A percentile compares a stretch with the other conserved stretches of the same genome.
These are phyloP conservation scores for Luffa acutangula DNA, from an alignment of 306 rosid genomes.

Conservation along the genomic window DNA sequence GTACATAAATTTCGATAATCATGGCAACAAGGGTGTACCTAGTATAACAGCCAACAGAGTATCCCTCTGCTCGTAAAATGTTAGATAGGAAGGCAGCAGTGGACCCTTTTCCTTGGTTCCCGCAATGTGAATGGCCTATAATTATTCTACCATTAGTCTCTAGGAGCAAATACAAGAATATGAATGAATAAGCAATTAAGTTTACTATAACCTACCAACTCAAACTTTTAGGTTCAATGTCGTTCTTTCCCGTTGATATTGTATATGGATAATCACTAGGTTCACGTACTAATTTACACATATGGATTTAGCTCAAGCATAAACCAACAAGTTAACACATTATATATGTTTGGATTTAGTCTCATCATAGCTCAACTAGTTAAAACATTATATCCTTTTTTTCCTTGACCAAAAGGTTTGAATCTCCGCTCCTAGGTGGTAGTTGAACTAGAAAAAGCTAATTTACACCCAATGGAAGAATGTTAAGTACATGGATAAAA, in stretches of 20 bases:
- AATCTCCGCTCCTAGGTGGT: no score
- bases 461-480: not conserved
- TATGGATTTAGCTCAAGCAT: no score
- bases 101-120: constrained; percentile 51
- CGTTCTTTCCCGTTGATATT: no score
- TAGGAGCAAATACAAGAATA: not conserved
- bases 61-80: constrained; percentile 71
- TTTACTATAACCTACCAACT: not conserved
- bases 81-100: constrained; percentile 64
- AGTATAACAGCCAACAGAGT: constrained; percentile 84
- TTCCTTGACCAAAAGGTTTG: no score
- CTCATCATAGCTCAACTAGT: no score
- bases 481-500: not conserved
- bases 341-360: no score
- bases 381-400: no score
- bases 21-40: constrained; percentile 31
- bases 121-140: constrained; percentile 40
- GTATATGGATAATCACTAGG: no score
- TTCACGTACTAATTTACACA: no score
- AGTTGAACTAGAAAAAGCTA: no score
- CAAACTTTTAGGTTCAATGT: no score
- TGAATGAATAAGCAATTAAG: not conserved
- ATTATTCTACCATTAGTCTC: not conserved
- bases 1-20: not conserved
- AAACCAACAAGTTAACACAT: no score